Evolutionary conservation across 257 asterid species (phyloP).

Genomic region (Petrea volubilis): DNA sequence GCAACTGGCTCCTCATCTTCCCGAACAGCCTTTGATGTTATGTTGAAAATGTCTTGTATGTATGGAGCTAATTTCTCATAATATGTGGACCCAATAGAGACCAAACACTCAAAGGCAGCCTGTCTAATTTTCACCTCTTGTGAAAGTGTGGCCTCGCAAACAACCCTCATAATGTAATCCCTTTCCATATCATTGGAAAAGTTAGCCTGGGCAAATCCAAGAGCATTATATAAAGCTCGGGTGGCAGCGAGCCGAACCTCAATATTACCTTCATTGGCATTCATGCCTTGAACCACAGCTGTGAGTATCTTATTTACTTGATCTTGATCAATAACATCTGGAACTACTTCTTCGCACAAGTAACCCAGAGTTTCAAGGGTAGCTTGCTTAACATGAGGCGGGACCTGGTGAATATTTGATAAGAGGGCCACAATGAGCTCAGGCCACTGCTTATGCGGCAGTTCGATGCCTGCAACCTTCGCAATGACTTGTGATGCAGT

Average conservation of each 20-base stretch:
- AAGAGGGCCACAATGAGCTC: slow-evolving; percentile 52
- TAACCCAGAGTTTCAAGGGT: slow-evolving; percentile 60
- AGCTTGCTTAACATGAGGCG: slow-evolving; percentile 57
- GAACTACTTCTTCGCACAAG: slow-evolving; percentile 58
- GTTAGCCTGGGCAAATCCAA: slow-evolving; percentile 59
- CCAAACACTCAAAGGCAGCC: slow-evolving; percentile 61
- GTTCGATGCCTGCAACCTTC: slow-evolving; percentile 62
- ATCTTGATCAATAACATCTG: slow-evolving; percentile 58
- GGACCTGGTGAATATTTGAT: slow-evolving; percentile 50
- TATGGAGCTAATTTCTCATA: slow-evolving; percentile 55
- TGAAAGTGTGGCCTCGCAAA: slow-evolving; percentile 56
- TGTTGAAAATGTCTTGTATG: slow-evolving; percentile 55
- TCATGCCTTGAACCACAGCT: slow-evolving; percentile 65
- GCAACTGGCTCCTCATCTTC: slow-evolving; percentile 68
- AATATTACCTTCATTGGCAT: slow-evolving; percentile 45
- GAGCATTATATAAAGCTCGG: slow-evolving; percentile 54
- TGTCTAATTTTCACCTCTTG: slow-evolving; percentile 52
- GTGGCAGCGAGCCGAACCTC: slow-evolving; percentile 62
- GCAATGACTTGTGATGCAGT: slow-evolving; percentile 65
- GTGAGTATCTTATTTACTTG: slow-evolving; percentile 61
- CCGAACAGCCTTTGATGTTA: slow-evolving; percentile 59
- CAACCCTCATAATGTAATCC: slow-evolving; percentile 64
- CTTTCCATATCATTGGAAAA: slow-evolving; percentile 59
- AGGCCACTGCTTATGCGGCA: slow-evolving; percentile 63
- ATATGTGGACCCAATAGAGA: slow-evolving; percentile 53